Base-by-base conservation (phyloP, 305 asterid genomes). In the Plantago rigida region DNA sequence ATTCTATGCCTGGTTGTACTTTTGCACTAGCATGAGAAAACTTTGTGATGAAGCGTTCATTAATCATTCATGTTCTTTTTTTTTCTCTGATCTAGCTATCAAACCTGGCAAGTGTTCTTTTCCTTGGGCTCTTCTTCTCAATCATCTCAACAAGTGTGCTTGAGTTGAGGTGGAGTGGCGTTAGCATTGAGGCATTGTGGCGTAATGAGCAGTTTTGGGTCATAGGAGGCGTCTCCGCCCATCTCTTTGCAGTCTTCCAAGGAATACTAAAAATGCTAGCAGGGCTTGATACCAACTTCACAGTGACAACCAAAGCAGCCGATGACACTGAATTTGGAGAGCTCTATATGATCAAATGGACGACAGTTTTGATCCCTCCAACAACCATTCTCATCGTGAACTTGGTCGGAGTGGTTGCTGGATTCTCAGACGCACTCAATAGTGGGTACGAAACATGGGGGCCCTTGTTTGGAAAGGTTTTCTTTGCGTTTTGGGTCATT, bases 171-270 rank as follows among this genome's bases (percentile, higher is more conserved):
- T 92, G 98, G 98, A 92, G 98, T 65, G 94, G 96, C 2, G 92
- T 92, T 26, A 81, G 96, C 83, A 81, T 92, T 48, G 96, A 92
- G 74, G 98, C 88, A 1, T 64, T 84, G 67, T 92, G 96, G 98
- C 81, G 95, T 22, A 91, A 88, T 68, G 96, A 88, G 85, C 96
- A 91, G 81, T 91, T 91, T 47, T 91, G 98, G 98, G 98, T 91
- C 5, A 86, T 87, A 31, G 96, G 97, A 13, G 96, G 97, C 36
- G 96, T 90, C 19, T 90, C 97, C 13, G 96, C 96, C 2, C 94
- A 91, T 59, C 93, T 92, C 22, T 92, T 92, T 52, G 96, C 99
- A 1, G 95, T 92, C 13, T 92, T 92, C 80, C 99, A 88, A 73
- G 99, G 99, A 15, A 73, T 92, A 79, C 79, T 92, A 56, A 92